phyloP scores from a whole-genome alignment of 2,329 filamentous ascomycete species.

The Alternaria metachromatica region DNA sequence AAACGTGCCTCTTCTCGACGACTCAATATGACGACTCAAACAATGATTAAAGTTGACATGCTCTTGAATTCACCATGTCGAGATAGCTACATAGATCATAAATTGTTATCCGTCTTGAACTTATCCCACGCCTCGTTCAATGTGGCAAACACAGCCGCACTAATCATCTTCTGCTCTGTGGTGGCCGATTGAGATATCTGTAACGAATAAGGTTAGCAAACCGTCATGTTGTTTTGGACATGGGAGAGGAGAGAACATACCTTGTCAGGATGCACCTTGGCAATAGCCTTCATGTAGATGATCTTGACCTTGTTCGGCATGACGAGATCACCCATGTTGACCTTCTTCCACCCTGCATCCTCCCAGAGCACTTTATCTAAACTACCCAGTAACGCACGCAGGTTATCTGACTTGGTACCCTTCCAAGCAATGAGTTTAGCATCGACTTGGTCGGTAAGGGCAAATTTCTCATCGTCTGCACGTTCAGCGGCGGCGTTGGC shows the following conservation, averaged over 20 bases:
- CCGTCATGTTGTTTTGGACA: background rate
- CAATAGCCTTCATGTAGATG: constrained; percentile 98
- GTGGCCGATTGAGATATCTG: constrained; percentile 68
- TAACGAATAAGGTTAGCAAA: constrained; percentile 17
- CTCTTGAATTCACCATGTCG: background rate
- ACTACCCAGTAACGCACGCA: constrained; percentile 85
- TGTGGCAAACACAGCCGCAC: constrained; percentile 68
- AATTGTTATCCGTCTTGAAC: constrained; percentile 66
- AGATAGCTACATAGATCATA: constrained; percentile 11
- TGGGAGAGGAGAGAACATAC: constrained; percentile 57
- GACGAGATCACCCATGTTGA: constrained; percentile 91
- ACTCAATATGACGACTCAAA: background rate
- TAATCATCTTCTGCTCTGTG: constrained; percentile 71
- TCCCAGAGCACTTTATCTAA: constrained; percentile 91
- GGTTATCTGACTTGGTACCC: constrained; percentile 89
- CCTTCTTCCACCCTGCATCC: constrained; percentile 93
- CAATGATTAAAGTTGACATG: background rate
- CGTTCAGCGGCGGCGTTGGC: constrained; percentile 86
- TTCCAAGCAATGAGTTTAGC: constrained; percentile 81
- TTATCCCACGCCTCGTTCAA: constrained; percentile 74
- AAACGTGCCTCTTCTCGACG: background rate
- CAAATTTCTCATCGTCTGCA: constrained; percentile 92
- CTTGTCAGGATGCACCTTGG: constrained; percentile 98
- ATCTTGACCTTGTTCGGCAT: constrained; percentile 96
- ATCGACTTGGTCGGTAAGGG: constrained; percentile 84